A percentile compares a stretch with the other conserved stretches of the same genome.
phyloP scores from a whole-genome alignment of 2,329 filamentous ascomycete genomes.

The Harringtonia aguacate region DNA sequence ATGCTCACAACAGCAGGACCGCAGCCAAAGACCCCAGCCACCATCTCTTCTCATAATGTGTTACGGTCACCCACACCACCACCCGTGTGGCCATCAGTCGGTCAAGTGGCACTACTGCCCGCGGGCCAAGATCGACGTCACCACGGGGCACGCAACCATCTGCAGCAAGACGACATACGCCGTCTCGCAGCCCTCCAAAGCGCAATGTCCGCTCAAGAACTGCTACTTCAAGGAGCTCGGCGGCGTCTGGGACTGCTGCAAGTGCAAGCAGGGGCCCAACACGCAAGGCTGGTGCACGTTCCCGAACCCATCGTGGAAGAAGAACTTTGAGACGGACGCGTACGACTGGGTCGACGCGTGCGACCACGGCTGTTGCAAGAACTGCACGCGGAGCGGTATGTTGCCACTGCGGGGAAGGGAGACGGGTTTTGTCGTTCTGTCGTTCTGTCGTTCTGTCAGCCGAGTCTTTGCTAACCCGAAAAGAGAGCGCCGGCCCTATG shows the following conservation, averaged over 20 bases:
- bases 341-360: constrained; percentile 31
- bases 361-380: constrained; percentile 41
- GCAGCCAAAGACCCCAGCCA: too few species aligned
- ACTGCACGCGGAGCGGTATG: constrained; percentile 34
- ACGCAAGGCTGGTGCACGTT: constrained; percentile 41
- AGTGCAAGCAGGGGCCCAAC: constrained; percentile 40
- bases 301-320: constrained; percentile 17
- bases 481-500: constrained; percentile 10
- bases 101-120: constrained; percentile 46
- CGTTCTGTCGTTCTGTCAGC: neutral
- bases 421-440: constrained; percentile 1
- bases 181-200: constrained; percentile 29
- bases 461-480: neutral
- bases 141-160: constrained; percentile 37
- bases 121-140: constrained; percentile 33
- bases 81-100: constrained; percentile 43
- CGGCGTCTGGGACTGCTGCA: constrained; percentile 43
- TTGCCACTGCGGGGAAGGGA: too few species aligned
- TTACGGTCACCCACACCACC: constrained; percentile 40
- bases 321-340: constrained; percentile 20
- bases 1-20: too few species aligned
- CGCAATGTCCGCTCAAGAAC: constrained; percentile 36
- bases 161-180: constrained; percentile 39
- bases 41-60: constrained; percentile 29
- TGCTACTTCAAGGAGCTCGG: constrained; percentile 40